These are phyloP conservation scores for Backusella psychrophila DNA, from an alignment of 192 early-diverging fungal species.

Conservation along the genomic window DNA sequence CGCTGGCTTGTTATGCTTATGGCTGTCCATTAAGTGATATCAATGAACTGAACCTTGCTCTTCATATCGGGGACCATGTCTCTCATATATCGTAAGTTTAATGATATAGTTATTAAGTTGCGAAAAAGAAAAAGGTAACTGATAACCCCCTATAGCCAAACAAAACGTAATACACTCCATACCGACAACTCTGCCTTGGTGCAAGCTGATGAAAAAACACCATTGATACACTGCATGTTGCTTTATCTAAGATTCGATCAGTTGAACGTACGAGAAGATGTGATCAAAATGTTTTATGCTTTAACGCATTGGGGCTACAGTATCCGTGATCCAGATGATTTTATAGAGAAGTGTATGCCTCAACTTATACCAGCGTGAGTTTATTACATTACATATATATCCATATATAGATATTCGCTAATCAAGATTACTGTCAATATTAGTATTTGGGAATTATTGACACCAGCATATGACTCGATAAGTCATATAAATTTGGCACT, in stretches of 20 bases:
- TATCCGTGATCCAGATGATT: slow-evolving; percentile 46
- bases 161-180: slow-evolving; percentile 18
- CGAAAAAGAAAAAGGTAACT: neutral
- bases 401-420: neutral
- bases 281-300: slow-evolving; percentile 43
- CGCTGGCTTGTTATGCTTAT: slow-evolving; percentile 38
- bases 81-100: slow-evolving; percentile 22
- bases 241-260: slow-evolving; percentile 36
- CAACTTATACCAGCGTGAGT: slow-evolving; percentile 47
- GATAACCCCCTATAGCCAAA: neutral
- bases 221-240: slow-evolving; percentile 35
- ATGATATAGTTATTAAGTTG: neutral
- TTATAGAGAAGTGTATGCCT: slow-evolving; percentile 45
- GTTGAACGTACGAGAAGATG: slow-evolving; percentile 40
- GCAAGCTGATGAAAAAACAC: slow-evolving; percentile 21
- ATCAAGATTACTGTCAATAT: neutral
- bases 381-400: neutral
- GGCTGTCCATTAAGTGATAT: slow-evolving; percentile 41
- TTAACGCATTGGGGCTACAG: slow-evolving; percentile 38
- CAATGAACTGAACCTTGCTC: slow-evolving; percentile 33
- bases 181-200: slow-evolving; percentile 21
- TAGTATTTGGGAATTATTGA: slow-evolving; percentile 52
- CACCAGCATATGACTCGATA: slow-evolving; percentile 44
- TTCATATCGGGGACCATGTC: slow-evolving; percentile 21
- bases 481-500: slow-evolving; percentile 39